These are phyloP conservation scores for Hymenoscyphus albidus DNA, from an alignment of 2,329 filamentous ascomycete genomes.

Conservation along the genomic window DNA sequence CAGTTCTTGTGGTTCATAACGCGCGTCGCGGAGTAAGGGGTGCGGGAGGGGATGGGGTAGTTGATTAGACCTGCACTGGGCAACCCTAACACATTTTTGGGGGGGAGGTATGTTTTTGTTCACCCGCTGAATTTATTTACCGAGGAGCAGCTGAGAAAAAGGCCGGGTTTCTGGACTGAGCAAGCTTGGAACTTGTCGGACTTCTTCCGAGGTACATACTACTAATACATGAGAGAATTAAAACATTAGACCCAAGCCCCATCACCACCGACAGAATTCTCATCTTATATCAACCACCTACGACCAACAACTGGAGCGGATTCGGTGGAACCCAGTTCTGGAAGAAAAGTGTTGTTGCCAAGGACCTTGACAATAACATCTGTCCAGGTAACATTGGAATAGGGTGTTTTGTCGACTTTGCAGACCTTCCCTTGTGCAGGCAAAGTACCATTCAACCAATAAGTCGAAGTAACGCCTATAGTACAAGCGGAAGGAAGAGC, in stretches of 20 bases:
- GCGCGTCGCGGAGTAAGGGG: too few relatives aligned
- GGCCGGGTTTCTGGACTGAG: too few relatives aligned
- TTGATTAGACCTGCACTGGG: too few relatives aligned
- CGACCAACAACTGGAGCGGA: neutral
- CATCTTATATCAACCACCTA: neutral
- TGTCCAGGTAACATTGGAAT: constrained; percentile 3
- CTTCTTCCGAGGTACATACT: neutral
- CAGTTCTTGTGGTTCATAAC: too few relatives aligned
- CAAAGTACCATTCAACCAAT: neutral
- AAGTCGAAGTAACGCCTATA: neutral
- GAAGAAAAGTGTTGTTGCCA: neutral
- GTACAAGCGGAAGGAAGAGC: neutral
- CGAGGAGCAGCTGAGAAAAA: too few relatives aligned
- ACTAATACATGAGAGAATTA: neutral
- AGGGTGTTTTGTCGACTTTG: neutral
- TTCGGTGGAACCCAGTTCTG: neutral
- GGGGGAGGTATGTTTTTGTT: too few relatives aligned
- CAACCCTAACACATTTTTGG: too few relatives aligned
- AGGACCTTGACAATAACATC: neutral
- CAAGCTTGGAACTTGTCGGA: too few relatives aligned
- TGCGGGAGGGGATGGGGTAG: too few relatives aligned
- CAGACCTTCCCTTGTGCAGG: neutral
- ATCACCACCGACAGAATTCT: neutral
- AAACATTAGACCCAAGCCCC: neutral
- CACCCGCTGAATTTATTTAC: too few relatives aligned